These are phyloP conservation scores for Hypoxylon sp. DNA, from an alignment of 2,329 filamentous ascomycete genomes.

Conservation along the genomic window DNA sequence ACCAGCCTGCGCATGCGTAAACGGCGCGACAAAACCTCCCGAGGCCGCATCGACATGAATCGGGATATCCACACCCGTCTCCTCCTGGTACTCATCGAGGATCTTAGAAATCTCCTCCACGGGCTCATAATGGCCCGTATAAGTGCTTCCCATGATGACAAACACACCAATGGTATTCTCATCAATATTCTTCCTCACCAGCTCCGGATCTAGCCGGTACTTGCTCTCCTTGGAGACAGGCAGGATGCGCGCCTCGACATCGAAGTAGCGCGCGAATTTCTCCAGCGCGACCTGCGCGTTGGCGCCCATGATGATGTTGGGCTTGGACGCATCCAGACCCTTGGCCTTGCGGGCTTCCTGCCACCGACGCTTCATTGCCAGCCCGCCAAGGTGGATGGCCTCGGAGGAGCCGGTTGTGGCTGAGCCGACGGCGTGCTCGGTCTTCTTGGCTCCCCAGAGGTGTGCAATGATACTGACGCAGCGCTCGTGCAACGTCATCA, in stretches of 20 bases:
- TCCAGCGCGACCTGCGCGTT: slow-evolving; percentile 80
- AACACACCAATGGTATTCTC: slow-evolving; percentile 85
- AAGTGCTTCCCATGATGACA: slow-evolving; percentile 78
- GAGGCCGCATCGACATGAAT: slow-evolving; percentile 76
- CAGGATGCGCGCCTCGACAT: slow-evolving; percentile 75
- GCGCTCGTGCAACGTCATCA: slow-evolving; percentile 71
- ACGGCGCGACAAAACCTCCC: slow-evolving; percentile 73
- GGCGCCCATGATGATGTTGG: slow-evolving; percentile 81
- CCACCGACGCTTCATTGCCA: slow-evolving; percentile 83
- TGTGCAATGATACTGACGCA: slow-evolving; percentile 77
- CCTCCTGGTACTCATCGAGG: slow-evolving; percentile 71
- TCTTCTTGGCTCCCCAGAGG: slow-evolving; percentile 73
- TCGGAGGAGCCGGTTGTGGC: slow-evolving; percentile 80
- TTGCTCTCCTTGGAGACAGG: slow-evolving; percentile 72
- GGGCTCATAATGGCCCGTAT: slow-evolving; percentile 80
- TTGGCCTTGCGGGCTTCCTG: slow-evolving; percentile 71
- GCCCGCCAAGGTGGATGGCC: slow-evolving; percentile 76
- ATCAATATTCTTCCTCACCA: slow-evolving; percentile 76
- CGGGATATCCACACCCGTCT: slow-evolving; percentile 74
- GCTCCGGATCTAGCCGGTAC: slow-evolving; percentile 72
- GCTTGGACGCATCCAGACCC: slow-evolving; percentile 73
- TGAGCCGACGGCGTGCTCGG: slow-evolving; percentile 74
- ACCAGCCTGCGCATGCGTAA: slow-evolving; percentile 67
- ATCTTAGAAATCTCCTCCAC: slow-evolving; percentile 76
- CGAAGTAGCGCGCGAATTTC: slow-evolving; percentile 81